Evolutionary conservation across 352 stramenopile genomes (phyloP).

Genomic region (Phytophthora ramorum): DNA sequence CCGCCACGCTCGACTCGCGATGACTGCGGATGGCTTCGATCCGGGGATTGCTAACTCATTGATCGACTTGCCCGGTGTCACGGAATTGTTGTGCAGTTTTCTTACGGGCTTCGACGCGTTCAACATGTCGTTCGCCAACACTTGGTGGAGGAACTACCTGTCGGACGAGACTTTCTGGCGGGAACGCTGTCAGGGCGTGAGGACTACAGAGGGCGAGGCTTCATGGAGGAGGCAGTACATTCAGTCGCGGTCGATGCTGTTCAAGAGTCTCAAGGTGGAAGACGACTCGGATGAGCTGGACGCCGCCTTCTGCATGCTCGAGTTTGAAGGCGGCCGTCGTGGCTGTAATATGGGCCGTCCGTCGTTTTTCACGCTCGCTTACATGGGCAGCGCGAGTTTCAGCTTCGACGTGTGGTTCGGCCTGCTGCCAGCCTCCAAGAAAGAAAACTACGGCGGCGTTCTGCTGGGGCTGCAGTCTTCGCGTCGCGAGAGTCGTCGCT

Average conservation of each 20-base stretch:
- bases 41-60: background rate
- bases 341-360: background rate
- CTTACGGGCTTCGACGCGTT: slow-evolving; percentile 37
- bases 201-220: background rate
- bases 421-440: slow-evolving; percentile 3
- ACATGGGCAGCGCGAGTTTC: slow-evolving; percentile 10
- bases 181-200: background rate
- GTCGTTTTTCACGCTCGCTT: background rate
- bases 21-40: background rate
- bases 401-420: slow-evolving; percentile 23
- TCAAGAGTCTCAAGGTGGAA: slow-evolving; percentile 1
- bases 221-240: slow-evolving; percentile 16
- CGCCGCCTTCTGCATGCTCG: background rate
- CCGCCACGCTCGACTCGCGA: background rate
- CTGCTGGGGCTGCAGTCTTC: slow-evolving; percentile 10
- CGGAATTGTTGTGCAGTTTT: slow-evolving; percentile 14
- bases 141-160: slow-evolving; percentile 9
- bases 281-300: background rate
- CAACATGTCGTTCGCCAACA: slow-evolving; percentile 23
- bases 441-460: background rate
- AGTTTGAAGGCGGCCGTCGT: background rate
- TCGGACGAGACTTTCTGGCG: slow-evolving; percentile 11
- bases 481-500: slow-evolving; percentile 5
- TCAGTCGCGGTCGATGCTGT: slow-evolving; percentile 16
- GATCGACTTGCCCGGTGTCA: background rate